Evolutionary conservation across 805 yeast genomes (phyloP), one percentile per base, ranked within the genome.

Genomic region (Komagataella ulmi): DNA sequence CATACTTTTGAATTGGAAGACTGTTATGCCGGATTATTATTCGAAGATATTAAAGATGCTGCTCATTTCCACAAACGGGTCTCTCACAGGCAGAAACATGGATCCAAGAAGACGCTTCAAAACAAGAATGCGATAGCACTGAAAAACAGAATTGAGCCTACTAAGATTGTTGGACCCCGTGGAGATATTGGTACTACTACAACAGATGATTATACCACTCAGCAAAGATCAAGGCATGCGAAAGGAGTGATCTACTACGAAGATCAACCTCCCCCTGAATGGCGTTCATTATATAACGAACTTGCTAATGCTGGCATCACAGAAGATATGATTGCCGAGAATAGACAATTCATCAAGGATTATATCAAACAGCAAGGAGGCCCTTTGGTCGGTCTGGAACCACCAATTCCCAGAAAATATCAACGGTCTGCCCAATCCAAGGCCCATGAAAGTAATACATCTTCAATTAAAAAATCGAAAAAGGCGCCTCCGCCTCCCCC

Each of bases 1-100:
- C 98, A 93, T 65, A 75, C 95, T 6, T 93, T 93, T 68, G 99
- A 93, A 69, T 72, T 88, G 48, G 98, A 93, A 59, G 95, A 87
- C 19, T 90, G 96, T 63, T 75, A 74, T 50, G 89, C 81, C 8
- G 99, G 98, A 0, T 71, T 93, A 19, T 67, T 93, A 50, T 93
- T 93, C 65, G 96, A 89, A 58, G 97, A 91, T 67, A 80, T 85
- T 52, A 73, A 71, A 50, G 99, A 93, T 58, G 98, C 98, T 0
- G 70, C 86, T 3, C 91, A 85, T 60, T 89, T 93, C 70, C 74
- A 70, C 64, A 91, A 90, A 64, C 75, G 88, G 54, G 89, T 93
- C 3, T 72, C 79, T 12, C 71, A 76, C 49, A 77, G 91, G 55
- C 84, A 81, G 52, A 91, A 88, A 64, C 81, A 89, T 65, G 98